Evolutionary conservation across 2,329 filamentous ascomycete genomes (phyloP).

Genomic region (Zasmidium cellare): DNA sequence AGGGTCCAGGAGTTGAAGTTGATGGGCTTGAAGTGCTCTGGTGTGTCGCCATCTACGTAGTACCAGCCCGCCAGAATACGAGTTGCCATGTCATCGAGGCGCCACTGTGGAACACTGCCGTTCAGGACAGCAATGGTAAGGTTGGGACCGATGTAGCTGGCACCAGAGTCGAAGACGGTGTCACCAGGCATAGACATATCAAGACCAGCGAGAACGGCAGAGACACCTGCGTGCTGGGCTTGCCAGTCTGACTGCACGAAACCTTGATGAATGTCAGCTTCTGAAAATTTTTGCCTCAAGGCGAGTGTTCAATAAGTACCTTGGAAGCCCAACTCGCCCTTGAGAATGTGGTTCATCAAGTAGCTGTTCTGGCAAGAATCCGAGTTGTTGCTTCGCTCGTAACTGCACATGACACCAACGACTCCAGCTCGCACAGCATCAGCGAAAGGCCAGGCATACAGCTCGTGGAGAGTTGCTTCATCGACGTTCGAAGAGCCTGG

Average conservation of each 20-base stretch:
- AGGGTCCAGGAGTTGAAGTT: slow-evolving; percentile 89
- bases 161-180: slow-evolving; percentile 24
- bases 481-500: slow-evolving; percentile 59
- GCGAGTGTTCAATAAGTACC: too few relatives aligned
- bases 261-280: slow-evolving; percentile 9
- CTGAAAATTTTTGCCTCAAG: too few relatives aligned
- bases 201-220: slow-evolving; percentile 30
- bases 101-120: slow-evolving; percentile 29
- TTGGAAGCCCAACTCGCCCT: slow-evolving; percentile 55
- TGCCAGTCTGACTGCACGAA: slow-evolving; percentile 52
- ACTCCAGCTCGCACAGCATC: slow-evolving; percentile 52
- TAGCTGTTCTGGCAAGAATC: slow-evolving; percentile 69
- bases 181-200: slow-evolving; percentile 34
- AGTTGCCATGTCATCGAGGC: slow-evolving; percentile 36
- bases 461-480: slow-evolving; percentile 56
- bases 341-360: slow-evolving; percentile 66
- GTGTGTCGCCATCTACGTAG: slow-evolving; percentile 58
- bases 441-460: slow-evolving; percentile 46
- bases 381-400: slow-evolving; percentile 53
- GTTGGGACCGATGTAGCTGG: slow-evolving; percentile 52
- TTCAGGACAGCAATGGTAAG: slow-evolving; percentile 33
- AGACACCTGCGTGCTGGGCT: slow-evolving; percentile 32
- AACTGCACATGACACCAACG: slow-evolving; percentile 55
- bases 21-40: slow-evolving; percentile 51
- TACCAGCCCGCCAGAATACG: slow-evolving; percentile 33